Conservation (phyloP, 208 protist species). For the Paratrypanosoma confusum region DNA sequence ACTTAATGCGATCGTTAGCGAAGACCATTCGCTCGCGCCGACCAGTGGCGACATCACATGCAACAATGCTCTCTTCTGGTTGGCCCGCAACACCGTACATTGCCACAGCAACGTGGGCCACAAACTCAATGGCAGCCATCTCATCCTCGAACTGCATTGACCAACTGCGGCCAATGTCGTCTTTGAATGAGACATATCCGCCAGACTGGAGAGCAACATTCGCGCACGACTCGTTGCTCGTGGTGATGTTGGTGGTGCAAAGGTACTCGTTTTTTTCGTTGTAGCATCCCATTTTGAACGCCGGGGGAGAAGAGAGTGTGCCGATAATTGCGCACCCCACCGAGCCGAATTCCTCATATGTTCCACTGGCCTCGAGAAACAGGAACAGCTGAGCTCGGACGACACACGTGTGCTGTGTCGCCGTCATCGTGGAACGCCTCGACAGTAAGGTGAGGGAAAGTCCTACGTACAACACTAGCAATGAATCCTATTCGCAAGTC, state of each 20-base stretch:
- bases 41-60: constrained; percentile 32
- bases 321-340: constrained; percentile 53
- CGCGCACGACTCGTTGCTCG: constrained; percentile 55
- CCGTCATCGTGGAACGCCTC: constrained; percentile 3
- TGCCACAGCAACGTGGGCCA: constrained; percentile 42
- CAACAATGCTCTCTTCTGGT: constrained; percentile 36
- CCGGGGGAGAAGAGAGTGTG: constrained; percentile 14
- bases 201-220: constrained; percentile 37
- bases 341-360: constrained; percentile 44
- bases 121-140: constrained; percentile 31
- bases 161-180: constrained; percentile 49
- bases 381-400: constrained; percentile 34
- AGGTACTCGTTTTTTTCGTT: constrained; percentile 52
- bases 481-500: no score
- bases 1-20: constrained; percentile 39
- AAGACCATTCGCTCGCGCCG: constrained; percentile 38
- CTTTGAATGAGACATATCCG: constrained; percentile 55
- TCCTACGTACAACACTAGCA: no score
- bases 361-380: constrained; percentile 20
- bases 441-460: no score
- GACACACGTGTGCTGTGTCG: constrained; percentile 34
- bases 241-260: constrained; percentile 44
- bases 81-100: constrained; percentile 59
- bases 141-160: constrained; percentile 49
- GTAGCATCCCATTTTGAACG: constrained; percentile 73